Conservation (phyloP, 495 filamentous ascomycete genomes). For the Neurospora discreta region DNA sequence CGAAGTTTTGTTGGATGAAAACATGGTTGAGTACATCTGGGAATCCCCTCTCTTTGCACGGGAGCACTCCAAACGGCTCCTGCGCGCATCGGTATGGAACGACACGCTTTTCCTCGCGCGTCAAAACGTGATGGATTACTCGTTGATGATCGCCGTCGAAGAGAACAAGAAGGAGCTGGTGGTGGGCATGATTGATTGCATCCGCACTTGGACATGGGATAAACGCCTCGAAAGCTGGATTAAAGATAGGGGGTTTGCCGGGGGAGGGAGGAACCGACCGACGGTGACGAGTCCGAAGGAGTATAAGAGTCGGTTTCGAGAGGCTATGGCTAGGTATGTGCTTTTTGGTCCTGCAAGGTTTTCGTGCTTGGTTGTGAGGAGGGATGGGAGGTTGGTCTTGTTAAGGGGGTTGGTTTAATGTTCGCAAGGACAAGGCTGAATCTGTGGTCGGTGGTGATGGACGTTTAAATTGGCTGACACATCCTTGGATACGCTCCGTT, state of each 20-base stretch:
- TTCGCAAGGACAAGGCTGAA: not conserved
- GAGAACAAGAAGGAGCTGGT: conserved; percentile 80
- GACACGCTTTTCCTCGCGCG: conserved; percentile 87
- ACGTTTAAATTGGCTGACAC: not conserved
- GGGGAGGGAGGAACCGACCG: conserved; percentile 75
- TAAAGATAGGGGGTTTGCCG: conserved; percentile 83
- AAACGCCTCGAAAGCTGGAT: conserved; percentile 99
- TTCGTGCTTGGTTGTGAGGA: not conserved
- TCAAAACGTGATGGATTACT: conserved; percentile 99
- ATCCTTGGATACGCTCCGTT: not conserved
- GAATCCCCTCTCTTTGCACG: conserved; percentile 89
- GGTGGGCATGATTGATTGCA: conserved; percentile 97
- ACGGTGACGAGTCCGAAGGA: conserved; percentile 97
- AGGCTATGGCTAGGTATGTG: conserved; percentile 92
- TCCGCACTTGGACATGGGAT: conserved; percentile 98
- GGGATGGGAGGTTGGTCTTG: not conserved
- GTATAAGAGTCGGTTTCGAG: conserved; percentile 90
- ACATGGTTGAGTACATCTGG: conserved; percentile 99
- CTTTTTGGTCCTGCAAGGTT: conserved; percentile 21
- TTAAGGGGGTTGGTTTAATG: not conserved
- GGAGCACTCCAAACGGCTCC: conserved; percentile 82
- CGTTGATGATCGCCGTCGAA: conserved; percentile 84
- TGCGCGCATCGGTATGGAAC: conserved; percentile 86
- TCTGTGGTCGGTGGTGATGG: not conserved
- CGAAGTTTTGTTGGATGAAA: conserved; percentile 94